Evolutionary conservation across 106 monocot genomes (phyloP).

Genomic region (Dioscorea alata): DNA sequence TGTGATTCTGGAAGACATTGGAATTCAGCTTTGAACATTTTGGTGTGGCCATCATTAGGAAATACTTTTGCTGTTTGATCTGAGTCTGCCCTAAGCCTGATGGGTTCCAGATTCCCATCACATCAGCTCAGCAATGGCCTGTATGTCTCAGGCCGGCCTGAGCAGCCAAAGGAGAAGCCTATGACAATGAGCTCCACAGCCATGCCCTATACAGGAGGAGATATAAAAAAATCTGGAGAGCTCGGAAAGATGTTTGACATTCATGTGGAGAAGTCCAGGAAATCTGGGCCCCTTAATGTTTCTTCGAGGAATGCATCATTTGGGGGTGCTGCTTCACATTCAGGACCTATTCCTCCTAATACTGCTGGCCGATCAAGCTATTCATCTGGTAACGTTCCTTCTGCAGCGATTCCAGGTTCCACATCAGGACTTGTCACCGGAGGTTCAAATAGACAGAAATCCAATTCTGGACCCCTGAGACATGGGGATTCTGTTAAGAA

Average conservation of each 20-base stretch:
- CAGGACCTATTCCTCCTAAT: conserved; percentile 27
- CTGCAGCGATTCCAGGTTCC: conserved; percentile 28
- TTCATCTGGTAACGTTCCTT: conserved; percentile 35
- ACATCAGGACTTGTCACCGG: conserved; percentile 20
- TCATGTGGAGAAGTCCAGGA: conserved; percentile 51
- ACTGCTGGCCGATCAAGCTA: conserved; percentile 34
- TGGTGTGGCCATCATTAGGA: neutral
- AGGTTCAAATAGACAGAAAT: conserved; percentile 48
- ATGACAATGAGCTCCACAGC: conserved; percentile 46
- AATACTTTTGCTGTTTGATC: neutral
- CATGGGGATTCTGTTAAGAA: conserved; percentile 53
- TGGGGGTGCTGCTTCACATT: conserved; percentile 31
- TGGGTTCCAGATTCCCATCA: conserved; percentile 81
- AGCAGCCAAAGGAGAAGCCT: conserved; percentile 77
- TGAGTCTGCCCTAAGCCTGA: conserved; percentile 4
- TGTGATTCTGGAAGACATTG: neutral
- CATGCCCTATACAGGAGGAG: conserved; percentile 74
- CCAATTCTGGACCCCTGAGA: conserved; percentile 54
- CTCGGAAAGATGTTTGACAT: conserved; percentile 85
- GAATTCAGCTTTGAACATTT: neutral
- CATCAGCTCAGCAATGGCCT: conserved; percentile 93
- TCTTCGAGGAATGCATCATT: conserved; percentile 28
- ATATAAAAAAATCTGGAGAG: conserved; percentile 64
- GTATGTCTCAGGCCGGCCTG: conserved; percentile 84
- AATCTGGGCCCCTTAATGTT: conserved; percentile 58